Base-by-base conservation (phyloP, 305 asterid species). In the Ajuga reptans region DNA sequence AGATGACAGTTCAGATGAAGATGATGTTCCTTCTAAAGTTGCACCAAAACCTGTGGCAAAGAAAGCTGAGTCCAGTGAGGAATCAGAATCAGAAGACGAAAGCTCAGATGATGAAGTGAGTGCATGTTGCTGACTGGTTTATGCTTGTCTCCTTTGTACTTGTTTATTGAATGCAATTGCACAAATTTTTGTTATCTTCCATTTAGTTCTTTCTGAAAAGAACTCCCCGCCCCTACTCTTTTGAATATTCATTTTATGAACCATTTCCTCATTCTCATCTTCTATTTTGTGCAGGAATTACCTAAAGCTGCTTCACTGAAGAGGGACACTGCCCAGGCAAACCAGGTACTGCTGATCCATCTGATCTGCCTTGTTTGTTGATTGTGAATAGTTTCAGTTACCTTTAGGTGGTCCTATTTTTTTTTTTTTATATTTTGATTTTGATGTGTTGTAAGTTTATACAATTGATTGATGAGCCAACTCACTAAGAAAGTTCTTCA, bases 1-100 rank as follows among this genome's bases (percentile, higher is more conserved):
- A 14, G 87, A 83, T 43, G 85, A 80, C 18, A 73, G 83, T 64
- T 78, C 79, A 33, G 89, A 80, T 27, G 87, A 84, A 6, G 84
- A 83, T 6, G 80, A 17, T 45, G 53, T 58, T 37, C 68, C 80
- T 9, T 64, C 77, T 41, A 66, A 64, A 27, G 51, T 43, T 15
- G 66, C 15, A 15, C 41, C 66, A 9, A 73, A 21, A 17, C 34
- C 78, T 10, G 76, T 15, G 15, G 0, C 74, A 0, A 63, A 68
- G 63, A 78, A 78, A 41, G 79, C 63, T 1, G 83, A 75, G 41
- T 72, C 80, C n/a, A 79, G 83, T 64, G 81, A 76, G 4, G 83
- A 76, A 27, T 66, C 79, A 12, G 79, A 66, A 1, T 73, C 83
- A 8, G 75, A 75, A 39, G 81, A 80, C 9, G 64, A 57, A 9